These are phyloP conservation scores for Rhynchosporium secalis DNA, from an alignment of 2,329 filamentous ascomycete genomes.

Conservation along the genomic window DNA sequence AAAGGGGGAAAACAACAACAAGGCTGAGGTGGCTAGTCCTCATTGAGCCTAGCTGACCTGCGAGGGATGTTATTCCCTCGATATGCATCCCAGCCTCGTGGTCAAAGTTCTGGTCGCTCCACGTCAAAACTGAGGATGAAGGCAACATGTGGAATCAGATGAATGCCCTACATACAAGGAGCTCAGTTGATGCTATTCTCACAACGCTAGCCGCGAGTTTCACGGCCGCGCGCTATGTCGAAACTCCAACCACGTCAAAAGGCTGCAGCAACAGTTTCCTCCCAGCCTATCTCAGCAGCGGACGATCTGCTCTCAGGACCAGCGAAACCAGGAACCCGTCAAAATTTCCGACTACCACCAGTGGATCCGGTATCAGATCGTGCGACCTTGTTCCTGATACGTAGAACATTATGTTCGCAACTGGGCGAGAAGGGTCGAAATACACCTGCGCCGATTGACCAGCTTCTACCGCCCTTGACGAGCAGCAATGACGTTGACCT, in stretches of 20 bases:
- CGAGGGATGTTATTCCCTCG: not conserved
- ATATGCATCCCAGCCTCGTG: slow-evolving; percentile 2
- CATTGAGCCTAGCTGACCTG: not conserved
- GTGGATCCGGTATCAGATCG: slow-evolving; percentile 67
- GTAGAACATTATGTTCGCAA: slow-evolving; percentile 79
- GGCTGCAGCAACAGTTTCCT: slow-evolving; percentile 25
- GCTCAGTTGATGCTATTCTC: not conserved
- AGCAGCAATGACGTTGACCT: slow-evolving; percentile 93
- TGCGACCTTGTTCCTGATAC: slow-evolving; percentile 78
- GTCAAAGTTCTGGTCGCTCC: not conserved
- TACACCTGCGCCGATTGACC: slow-evolving; percentile 65
- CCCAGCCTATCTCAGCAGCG: slow-evolving; percentile 25
- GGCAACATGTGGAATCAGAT: slow-evolving; percentile 1
- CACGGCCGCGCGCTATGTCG: slow-evolving; percentile 24
- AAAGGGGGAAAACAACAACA: not conserved
- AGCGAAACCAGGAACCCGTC: slow-evolving; percentile 30
- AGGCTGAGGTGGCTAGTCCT: not conserved
- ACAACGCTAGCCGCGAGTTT: slow-evolving; percentile 1
- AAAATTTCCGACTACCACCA: slow-evolving; percentile 39
- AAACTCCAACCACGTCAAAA: slow-evolving; percentile 29
- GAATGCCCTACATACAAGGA: not conserved
- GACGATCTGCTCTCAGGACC: slow-evolving; percentile 24
- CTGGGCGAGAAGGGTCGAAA: slow-evolving; percentile 56
- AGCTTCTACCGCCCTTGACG: slow-evolving; percentile 84
- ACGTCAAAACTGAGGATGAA: not conserved